phyloP scores from a whole-genome alignment of 148 eudicot genomes.

The Camellia granthamiana region DNA sequence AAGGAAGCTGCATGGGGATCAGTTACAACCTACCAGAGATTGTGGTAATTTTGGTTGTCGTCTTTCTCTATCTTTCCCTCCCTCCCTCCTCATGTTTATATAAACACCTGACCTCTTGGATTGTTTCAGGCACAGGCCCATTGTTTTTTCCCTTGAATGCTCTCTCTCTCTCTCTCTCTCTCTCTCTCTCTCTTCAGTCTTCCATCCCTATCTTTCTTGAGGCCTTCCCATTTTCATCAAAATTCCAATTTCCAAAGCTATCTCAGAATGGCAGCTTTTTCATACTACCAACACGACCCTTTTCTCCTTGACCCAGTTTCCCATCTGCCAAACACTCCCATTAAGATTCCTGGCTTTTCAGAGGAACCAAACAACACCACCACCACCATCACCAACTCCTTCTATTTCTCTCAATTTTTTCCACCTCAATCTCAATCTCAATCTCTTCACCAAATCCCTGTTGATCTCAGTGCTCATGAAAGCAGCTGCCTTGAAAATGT shows the following conservation, averaged over 20 bases:
- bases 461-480: not conserved
- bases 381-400: not conserved
- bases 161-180: conserved; percentile 5
- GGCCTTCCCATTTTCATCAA: not conserved
- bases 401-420: conserved; percentile 9
- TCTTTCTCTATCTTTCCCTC: not conserved
- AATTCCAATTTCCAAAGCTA: conserved; percentile 15
- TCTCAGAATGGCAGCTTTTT: conserved; percentile 31
- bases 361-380: conserved; percentile 15
- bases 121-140: conserved; percentile 10
- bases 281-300: conserved; percentile 26
- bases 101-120: conserved; percentile 3
- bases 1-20: not conserved
- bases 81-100: conserved; percentile 13
- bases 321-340: conserved; percentile 9
- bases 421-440: not conserved
- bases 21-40: not conserved
- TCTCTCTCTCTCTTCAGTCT: conserved; percentile 11
- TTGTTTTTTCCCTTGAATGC: conserved; percentile 4
- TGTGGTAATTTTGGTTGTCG: not conserved
- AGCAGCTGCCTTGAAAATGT: not conserved
- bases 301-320: conserved; percentile 21
- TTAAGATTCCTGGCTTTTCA: conserved; percentile 5
- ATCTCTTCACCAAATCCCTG: not conserved
- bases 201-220: conserved; percentile 17